A percentile compares a stretch with the other conserved stretches of the same genome.
Conservation (phyloP, 192 early-diverging fungal genomes). For the Gaertneriomyces semiglobifer region DNA sequence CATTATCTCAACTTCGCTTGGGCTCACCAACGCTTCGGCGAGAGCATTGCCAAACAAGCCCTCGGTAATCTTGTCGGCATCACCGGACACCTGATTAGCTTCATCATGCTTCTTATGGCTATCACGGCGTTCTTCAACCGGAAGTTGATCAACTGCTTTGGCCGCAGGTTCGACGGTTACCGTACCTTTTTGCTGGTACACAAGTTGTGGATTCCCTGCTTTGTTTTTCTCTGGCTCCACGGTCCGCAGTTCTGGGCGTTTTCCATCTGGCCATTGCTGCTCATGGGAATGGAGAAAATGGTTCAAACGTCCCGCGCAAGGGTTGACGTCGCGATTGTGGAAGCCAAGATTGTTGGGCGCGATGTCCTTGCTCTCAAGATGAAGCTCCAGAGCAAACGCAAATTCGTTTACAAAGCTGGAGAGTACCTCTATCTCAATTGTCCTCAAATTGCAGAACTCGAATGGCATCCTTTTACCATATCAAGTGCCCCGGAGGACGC, state of each 20-base stretch:
- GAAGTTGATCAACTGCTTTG: constrained; percentile 60
- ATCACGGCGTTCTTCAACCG: constrained; percentile 48
- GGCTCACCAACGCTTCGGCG: constrained; percentile 12
- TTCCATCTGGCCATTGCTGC: constrained; percentile 32
- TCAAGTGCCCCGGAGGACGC: constrained; percentile 35
- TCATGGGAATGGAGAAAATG: constrained; percentile 33
- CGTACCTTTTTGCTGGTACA: constrained; percentile 29
- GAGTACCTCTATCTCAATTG: constrained; percentile 35
- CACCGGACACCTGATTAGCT: constrained; percentile 28
- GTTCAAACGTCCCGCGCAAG: constrained; percentile 30
- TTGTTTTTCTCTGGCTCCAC: constrained; percentile 35
- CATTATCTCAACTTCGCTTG: constrained; percentile 36
- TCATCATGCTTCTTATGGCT: constrained; percentile 26
- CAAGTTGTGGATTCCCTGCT: constrained; percentile 37
- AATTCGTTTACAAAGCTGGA: constrained; percentile 36
- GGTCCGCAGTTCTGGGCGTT: constrained; percentile 39
- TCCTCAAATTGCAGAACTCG: constrained; percentile 31
- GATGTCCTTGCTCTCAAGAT: constrained; percentile 33
- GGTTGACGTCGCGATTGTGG: constrained; percentile 34
- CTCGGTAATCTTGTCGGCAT: constrained; percentile 25
- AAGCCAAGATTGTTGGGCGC: constrained; percentile 34
- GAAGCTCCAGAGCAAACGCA: constrained; percentile 25
- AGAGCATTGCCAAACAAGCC: constrained; percentile 21
- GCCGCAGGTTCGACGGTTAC: constrained; percentile 32
- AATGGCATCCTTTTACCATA: constrained; percentile 40